Base-by-base conservation (phyloP, 805 yeast genomes). In the Grigorovia humatica region DNA sequence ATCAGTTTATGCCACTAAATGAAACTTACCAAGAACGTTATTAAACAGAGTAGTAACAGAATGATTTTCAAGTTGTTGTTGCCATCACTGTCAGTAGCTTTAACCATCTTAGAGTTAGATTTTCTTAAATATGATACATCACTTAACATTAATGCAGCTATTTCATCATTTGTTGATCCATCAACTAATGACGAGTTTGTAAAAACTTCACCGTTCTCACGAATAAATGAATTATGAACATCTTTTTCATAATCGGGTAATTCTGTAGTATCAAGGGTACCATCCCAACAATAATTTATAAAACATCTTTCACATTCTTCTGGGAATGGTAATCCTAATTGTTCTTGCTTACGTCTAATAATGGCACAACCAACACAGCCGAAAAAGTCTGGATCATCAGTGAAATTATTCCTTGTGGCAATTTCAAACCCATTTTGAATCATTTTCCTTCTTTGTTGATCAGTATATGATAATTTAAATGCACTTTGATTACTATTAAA, bases 321-420 rank as follows among this genome's bases (percentile, higher is more conserved):
- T n/a, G 74, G 67, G 53, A 84, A 83, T 15, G 77, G 72, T 42
- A 74, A 67, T 29, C 81, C 80, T 41, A 74, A 68, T 63, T 88
- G 75, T 68, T 87, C 93, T 62, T 83, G 82, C 44, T 83, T 79
- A 64, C 96, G 79, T 70, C 87, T 83, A 52, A 87, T 74, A 46
- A 88, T 76, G 9, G 95, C 96, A 73, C 96, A 88, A 2, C 85
- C 86, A 47, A 88, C 75, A 71, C 96, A 88, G 4, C 81, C 76
- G 43, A 78, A 70, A 82, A 86, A 88, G 44, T 84, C 81, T 4
- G 70, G 65, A 57, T 85, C 95, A 30, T 82, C 63, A 13, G 95
- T 83, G 42, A 80, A 68, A 64, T 86, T 87, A 52, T 74, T 73
- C 61, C 84, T 77, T 0, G 90, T 74, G 12, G 83, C 77, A 15